Base-by-base conservation (phyloP, 768 basidiomycete genomes). In the Rhodosporidiobolus sp. region DNA sequence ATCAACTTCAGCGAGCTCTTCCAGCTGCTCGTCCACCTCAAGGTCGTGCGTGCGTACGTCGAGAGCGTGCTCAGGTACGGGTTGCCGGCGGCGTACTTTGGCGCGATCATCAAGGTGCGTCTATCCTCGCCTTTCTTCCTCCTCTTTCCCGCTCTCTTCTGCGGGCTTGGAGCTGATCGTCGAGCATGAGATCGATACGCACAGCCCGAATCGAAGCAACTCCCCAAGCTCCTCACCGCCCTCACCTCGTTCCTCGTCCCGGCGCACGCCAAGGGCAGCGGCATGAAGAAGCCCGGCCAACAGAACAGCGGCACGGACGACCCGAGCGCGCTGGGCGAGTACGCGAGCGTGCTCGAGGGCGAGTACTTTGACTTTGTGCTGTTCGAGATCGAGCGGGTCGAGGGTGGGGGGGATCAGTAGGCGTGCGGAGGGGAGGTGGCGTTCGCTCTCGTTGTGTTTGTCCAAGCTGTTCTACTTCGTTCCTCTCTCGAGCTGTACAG, bases 1-100 rank as follows among this genome's bases (percentile, higher is more conserved):
- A 96, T 92, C 63, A 97, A 95, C 82, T 99, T 98, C 81, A 94
- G 94, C 1, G 96, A 99, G 83, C 88, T 94, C 10, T 93, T 94
- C 83, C 92, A 98, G 80, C 85, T 95, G 63, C 85, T 97, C 28
- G 91, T 94, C 0, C 96, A 98, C 79, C 84, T 98, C 76, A 98
- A 98, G 82, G 86, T 95, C 61, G 82, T 96, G 24, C 88, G 92
- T 17, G 83, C 96, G 24, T 98, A 94, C 78, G 88, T 95, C 30
- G 96, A 99, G 83, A 94, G 92, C 67, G 94, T 97, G 28, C 85
- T 99, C 54, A 86, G 95, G 76, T 98, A 97, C 80, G 96, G 96
- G 64, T 84, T 97, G 17, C 96, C 96, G 8, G 92, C 94, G 2
- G 89, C 91, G 77, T 99, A 95, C 80, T 83, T 86, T 34, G 94